Percentiles rank a stretch among this genome's conserved stretches.
Conservation (phyloP, 2,329 filamentous ascomycete species). For the Ceratocystis diversiconidia region DNA sequence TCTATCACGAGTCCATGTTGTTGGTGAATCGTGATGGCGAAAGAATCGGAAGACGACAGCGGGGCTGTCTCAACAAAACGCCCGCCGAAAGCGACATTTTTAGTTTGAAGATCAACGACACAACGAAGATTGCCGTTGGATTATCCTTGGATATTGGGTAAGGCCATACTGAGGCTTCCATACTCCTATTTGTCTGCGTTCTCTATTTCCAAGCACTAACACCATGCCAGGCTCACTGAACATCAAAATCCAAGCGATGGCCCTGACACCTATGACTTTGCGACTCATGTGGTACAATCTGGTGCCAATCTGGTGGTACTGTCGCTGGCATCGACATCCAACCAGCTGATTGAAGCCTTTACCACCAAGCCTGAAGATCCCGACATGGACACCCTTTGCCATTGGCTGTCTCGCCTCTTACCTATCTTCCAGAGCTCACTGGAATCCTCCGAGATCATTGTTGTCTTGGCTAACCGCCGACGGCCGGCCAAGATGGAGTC, state of each 20-base stretch:
- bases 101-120: neutral
- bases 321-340: neutral
- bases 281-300: neutral
- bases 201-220: neutral
- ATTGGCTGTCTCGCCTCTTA: neutral
- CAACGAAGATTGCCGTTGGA: neutral
- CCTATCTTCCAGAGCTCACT: neutral
- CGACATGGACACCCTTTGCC: neutral
- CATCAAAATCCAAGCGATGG: neutral
- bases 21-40: neutral
- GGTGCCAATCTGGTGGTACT: neutral
- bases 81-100: neutral
- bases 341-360: neutral
- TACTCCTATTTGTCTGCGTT: neutral
- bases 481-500: neutral
- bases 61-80: neutral
- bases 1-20: neutral
- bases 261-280: neutral
- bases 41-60: neutral
- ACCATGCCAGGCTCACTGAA: neutral
- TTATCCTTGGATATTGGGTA: neutral
- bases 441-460: neutral
- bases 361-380: constrained; percentile 1
- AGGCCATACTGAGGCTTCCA: neutral
- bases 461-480: neutral